Evolutionary conservation across 2,329 filamentous ascomycete species (phyloP).

Genomic region (Cordyceps cicadae): DNA sequence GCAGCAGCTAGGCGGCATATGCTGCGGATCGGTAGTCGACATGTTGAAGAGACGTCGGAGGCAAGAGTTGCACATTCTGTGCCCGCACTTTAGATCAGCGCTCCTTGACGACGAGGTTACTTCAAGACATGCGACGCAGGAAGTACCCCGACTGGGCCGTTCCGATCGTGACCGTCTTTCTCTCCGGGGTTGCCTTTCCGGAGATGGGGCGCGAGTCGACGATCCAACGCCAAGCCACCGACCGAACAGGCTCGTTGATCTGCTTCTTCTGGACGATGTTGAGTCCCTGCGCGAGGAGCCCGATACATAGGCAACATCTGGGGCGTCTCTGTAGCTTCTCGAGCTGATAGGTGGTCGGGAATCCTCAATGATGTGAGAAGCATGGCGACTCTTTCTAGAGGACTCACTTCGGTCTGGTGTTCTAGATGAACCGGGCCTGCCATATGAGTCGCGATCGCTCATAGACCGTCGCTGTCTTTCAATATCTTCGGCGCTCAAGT

Average conservation of each 20-base stretch:
- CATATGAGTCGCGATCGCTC: slow-evolving; percentile 22
- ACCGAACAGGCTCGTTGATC: slow-evolving; percentile 19
- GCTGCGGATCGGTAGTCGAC: slow-evolving; percentile 66
- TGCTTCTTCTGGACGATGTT: slow-evolving; percentile 15
- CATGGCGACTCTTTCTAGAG: slow-evolving; percentile 20
- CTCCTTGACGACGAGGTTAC: slow-evolving; percentile 56
- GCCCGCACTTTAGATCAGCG: slow-evolving; percentile 66
- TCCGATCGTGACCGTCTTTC: slow-evolving; percentile 10
- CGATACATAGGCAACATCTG: not conserved
- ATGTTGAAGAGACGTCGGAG: slow-evolving; percentile 66
- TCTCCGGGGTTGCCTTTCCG: slow-evolving; percentile 16
- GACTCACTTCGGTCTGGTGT: slow-evolving; percentile 24
- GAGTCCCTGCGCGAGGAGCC: slow-evolving; percentile 4
- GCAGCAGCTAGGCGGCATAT: slow-evolving; percentile 84
- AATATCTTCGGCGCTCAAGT: slow-evolving; percentile 17
- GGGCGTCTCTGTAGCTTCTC: slow-evolving; percentile 11
- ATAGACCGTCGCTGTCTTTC: slow-evolving; percentile 18
- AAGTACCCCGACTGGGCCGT: slow-evolving; percentile 33
- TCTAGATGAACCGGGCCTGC: slow-evolving; percentile 20
- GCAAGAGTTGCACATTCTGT: slow-evolving; percentile 73
- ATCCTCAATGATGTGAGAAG: slow-evolving; percentile 24
- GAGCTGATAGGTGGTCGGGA: slow-evolving; percentile 28
- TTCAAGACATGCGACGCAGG: slow-evolving; percentile 67
- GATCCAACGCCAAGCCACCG: slow-evolving; percentile 21
- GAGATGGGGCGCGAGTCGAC: slow-evolving; percentile 19